Evolutionary conservation across 2,329 filamentous ascomycete genomes (phyloP).

Genomic region (Aspergillus transmontanensis): DNA sequence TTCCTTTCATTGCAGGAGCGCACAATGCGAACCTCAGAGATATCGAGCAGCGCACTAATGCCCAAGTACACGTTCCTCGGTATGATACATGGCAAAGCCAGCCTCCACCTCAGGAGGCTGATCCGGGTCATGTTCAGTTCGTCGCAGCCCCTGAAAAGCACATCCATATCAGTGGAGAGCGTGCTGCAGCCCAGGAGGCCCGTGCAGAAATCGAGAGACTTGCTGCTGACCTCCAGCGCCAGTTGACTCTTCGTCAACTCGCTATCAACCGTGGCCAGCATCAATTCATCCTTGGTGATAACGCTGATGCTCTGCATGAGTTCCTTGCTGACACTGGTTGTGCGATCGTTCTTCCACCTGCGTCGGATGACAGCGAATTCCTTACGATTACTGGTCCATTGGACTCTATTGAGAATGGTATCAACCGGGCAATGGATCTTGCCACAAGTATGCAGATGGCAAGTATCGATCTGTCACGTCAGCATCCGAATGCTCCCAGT

Average conservation of each 20-base stretch:
- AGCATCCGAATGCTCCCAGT: constrained; percentile 72
- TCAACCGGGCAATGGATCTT: constrained; percentile 84
- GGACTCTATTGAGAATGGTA: constrained; percentile 70
- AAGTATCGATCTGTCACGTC: constrained; percentile 77
- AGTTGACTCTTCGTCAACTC: constrained; percentile 76
- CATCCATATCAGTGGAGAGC: constrained; percentile 86
- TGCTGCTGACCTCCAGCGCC: constrained; percentile 72
- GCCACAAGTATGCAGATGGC: constrained; percentile 84
- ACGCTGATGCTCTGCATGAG: constrained; percentile 76
- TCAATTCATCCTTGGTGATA: constrained; percentile 90
- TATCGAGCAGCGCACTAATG: constrained; percentile 72
- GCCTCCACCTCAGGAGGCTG: constrained; percentile 65
- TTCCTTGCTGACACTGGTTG: constrained; percentile 93
- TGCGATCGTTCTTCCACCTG: constrained; percentile 77
- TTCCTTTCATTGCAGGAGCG: constrained; percentile 87
- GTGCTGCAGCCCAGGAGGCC: constrained; percentile 75
- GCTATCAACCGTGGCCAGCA: constrained; percentile 84
- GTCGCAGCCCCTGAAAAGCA: constrained; percentile 71
- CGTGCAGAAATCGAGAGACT: constrained; percentile 79
- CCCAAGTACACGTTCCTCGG: constrained; percentile 80
- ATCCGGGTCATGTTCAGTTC: constrained; percentile 70
- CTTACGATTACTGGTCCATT: constrained; percentile 82
- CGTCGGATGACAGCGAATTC: constrained; percentile 75
- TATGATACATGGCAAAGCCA: constrained; percentile 73
- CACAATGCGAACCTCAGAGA: constrained; percentile 68